A percentile compares a stretch with the other conserved stretches of the same genome.
Evolutionary conservation across 2,329 filamentous ascomycete species (phyloP).

Genomic region (Hypoxylon rubiginosum): DNA sequence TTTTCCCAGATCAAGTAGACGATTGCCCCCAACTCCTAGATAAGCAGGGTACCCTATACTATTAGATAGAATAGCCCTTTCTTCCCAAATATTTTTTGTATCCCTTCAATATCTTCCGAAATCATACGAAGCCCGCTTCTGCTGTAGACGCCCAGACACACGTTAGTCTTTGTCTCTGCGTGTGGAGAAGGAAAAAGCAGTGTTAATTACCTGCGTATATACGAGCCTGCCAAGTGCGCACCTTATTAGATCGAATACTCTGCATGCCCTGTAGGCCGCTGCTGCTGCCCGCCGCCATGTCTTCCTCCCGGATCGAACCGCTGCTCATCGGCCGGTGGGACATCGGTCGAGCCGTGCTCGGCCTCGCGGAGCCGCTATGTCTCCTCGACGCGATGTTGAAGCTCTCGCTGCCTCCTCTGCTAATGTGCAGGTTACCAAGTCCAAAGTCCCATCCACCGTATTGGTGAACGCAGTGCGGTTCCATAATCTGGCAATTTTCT

Average conservation of each 20-base stretch:
- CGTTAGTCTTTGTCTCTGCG: constrained; percentile 35
- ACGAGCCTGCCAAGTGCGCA: constrained; percentile 57
- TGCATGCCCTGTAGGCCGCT: constrained; percentile 50
- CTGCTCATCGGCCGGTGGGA: constrained; percentile 48
- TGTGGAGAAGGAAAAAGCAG: constrained; percentile 9
- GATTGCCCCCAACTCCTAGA: constrained; percentile 25
- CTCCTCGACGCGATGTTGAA: constrained; percentile 51
- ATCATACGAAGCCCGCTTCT: constrained; percentile 36
- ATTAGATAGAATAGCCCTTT: neutral
- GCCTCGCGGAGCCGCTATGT: constrained; percentile 48
- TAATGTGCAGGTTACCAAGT: constrained; percentile 52
- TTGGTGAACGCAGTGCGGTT: constrained; percentile 68
- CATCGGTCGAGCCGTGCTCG: constrained; percentile 28
- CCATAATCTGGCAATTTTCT: constrained; percentile 60
- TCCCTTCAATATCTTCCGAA: neutral
- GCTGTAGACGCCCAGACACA: constrained; percentile 23
- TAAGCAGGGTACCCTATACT: constrained; percentile 2
- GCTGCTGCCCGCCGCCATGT: constrained; percentile 35
- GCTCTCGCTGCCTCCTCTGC: constrained; percentile 45
- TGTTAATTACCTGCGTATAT: constrained; percentile 53
- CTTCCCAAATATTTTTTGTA: constrained; percentile 13
- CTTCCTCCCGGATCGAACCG: constrained; percentile 42
- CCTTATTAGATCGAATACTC: constrained; percentile 52
- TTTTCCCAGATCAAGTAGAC: constrained; percentile 20
- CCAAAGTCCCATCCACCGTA: constrained; percentile 55